Base-by-base conservation (phyloP, 495 filamentous ascomycete genomes). In the Talaromyces adpressus region DNA sequence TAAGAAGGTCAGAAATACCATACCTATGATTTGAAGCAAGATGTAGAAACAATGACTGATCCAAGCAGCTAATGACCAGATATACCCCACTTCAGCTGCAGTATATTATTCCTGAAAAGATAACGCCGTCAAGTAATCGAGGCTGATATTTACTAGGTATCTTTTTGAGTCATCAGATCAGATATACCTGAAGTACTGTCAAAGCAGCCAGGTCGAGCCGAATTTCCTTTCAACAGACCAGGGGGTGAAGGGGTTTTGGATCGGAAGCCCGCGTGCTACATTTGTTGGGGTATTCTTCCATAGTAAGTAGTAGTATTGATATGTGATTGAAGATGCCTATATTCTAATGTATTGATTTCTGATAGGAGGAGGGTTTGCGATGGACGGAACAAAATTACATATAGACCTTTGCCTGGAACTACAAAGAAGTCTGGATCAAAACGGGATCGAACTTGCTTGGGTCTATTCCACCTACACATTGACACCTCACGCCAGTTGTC, bases 231-330 rank as follows among this genome's bases (percentile, higher is more conserved):
- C 56, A 39, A 59, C 56, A 30, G 56, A 59, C 56, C 73, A 82
- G 9, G 56, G 80, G 32, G 77, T 78, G 12, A 72, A 76, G 59
- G 85, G 81, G 25, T 81, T 83, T 66, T 89, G 87, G 86, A 70
- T 88, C 14, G 86, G 86, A 6, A 73, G 77, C 41, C 76, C 78
- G 59, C 73, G 75, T 47, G 84, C 84, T 6, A 75, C 84, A 69
- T 81, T 84, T 36, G 72, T 85, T 1, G 66, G 89, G 7, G 27
- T 88, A 5, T 88, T 82, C 68, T 85, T 84, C 67, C 85, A 87
- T 63, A 87, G 83, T 84, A 34, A 36, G 73, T 68, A 57, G 73
- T 68, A 57, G 25, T 59, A 59, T 25, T 59, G 32, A 36, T 59
- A 39, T 59, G 56, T 36, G 56, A 22, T 22, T 59, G 56, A 59